Conservation (phyloP, 2,329 filamentous ascomycete species). For the Aureobasidium mangrovei region DNA sequence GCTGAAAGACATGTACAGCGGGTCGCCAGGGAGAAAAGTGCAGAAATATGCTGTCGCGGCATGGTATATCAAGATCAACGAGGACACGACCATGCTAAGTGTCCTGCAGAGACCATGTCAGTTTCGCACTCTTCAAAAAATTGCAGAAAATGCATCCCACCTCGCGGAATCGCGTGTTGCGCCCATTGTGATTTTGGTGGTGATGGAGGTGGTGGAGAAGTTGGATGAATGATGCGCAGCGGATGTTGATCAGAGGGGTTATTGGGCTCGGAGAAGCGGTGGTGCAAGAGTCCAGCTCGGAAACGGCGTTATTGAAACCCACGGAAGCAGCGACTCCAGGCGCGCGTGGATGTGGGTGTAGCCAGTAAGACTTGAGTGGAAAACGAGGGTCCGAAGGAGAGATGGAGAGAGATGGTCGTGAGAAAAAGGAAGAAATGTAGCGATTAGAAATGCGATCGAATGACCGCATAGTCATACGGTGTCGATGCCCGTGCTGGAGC, state of each 20-base stretch:
- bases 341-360: constrained; percentile 1
- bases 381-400: constrained; percentile 5
- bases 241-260: not conserved
- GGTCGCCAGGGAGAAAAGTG: constrained; percentile 22
- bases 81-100: constrained; percentile 19
- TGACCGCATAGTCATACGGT: constrained; percentile 6
- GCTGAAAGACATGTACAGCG: constrained; percentile 21
- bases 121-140: not conserved
- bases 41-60: constrained; percentile 20
- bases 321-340: constrained; percentile 13
- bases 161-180: not conserved
- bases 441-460: constrained; percentile 7
- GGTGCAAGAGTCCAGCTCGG: constrained; percentile 13
- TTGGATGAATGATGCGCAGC: not conserved
- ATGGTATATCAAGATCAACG: constrained; percentile 21
- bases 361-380: not conserved
- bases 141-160: not conserved
- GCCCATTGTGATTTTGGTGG: not conserved
- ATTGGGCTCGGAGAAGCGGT: not conserved
- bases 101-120: constrained; percentile 6
- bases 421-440: constrained; percentile 4
- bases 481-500: constrained; percentile 1
- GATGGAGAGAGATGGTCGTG: not conserved
- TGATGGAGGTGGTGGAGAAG: not conserved
- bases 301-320: not conserved